phyloP scores from a whole-genome alignment of 306 rosid genomes.

The Heteromeles arbutifolia region DNA sequence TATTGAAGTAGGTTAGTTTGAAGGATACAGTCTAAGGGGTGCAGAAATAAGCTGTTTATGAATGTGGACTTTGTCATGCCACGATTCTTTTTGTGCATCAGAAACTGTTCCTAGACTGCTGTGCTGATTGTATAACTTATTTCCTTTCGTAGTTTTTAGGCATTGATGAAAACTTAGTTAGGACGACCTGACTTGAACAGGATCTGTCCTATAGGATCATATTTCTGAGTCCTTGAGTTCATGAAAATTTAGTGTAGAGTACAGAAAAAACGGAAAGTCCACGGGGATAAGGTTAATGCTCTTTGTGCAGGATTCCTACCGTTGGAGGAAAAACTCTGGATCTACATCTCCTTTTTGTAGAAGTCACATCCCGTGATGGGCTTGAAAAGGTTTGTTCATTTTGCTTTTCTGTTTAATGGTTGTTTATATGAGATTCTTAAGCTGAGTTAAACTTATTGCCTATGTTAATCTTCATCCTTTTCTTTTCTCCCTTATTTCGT shows the following conservation, averaged over 20 bases:
- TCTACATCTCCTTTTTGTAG: slow-evolving; percentile 62
- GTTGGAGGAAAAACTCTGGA: slow-evolving; percentile 73
- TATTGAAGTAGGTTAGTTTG: too few species aligned
- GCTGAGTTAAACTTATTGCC: neutral
- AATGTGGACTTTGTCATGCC: too few species aligned
- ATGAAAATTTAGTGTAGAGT: neutral
- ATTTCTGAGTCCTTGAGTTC: neutral
- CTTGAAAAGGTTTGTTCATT: slow-evolving; percentile 55
- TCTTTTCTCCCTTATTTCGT: neutral
- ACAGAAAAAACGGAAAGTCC: slow-evolving; percentile 3
- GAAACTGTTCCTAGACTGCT: too few species aligned
- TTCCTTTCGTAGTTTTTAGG: neutral
- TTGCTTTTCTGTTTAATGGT: neutral
- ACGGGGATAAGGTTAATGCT: slow-evolving; percentile 6
- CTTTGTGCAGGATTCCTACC: slow-evolving; percentile 48
- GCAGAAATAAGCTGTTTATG: too few species aligned
- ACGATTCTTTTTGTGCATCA: too few species aligned
- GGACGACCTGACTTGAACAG: too few species aligned
- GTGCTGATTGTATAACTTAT: too few species aligned
- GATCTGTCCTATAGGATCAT: too few species aligned
- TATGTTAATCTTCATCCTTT: neutral
- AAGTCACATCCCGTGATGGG: slow-evolving; percentile 84
- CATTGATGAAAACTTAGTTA: neutral
- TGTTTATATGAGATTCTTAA: neutral
- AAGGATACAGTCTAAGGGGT: too few species aligned